A percentile compares a stretch with the other conserved stretches of the same genome.
Conservation (phyloP, 2,329 filamentous ascomycete species). For the Paracoccidioides brasiliensis region DNA sequence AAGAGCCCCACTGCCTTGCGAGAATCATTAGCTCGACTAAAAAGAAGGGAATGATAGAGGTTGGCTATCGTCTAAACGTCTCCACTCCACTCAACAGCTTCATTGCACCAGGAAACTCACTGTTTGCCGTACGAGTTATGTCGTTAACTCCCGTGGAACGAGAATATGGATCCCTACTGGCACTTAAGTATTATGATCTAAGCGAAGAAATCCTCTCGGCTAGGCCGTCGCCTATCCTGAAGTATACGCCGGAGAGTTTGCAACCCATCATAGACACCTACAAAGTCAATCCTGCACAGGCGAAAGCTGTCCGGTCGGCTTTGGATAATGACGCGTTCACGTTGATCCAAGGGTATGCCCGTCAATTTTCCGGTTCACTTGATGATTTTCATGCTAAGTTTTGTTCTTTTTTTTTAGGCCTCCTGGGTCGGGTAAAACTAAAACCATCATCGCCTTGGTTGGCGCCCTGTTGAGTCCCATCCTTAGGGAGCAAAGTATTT, state of each 20-base stretch:
- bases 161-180: slow-evolving; percentile 84
- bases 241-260: slow-evolving; percentile 63
- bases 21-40: slow-evolving; percentile 66
- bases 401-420: slow-evolving; percentile 48
- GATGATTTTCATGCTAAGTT: slow-evolving; percentile 6
- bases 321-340: slow-evolving; percentile 96
- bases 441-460: slow-evolving; percentile 94
- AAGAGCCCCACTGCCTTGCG: slow-evolving; percentile 69
- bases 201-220: slow-evolving; percentile 84
- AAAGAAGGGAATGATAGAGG: slow-evolving; percentile 69
- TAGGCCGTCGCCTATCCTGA: slow-evolving; percentile 76
- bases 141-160: slow-evolving; percentile 91
- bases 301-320: slow-evolving; percentile 80
- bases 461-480: slow-evolving; percentile 62
- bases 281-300: slow-evolving; percentile 74
- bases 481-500: slow-evolving; percentile 38
- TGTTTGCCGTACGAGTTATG: slow-evolving; percentile 71
- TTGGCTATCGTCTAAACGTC: slow-evolving; percentile 72
- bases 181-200: slow-evolving; percentile 87
- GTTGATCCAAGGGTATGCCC: slow-evolving; percentile 69
- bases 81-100: slow-evolving; percentile 48
- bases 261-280: slow-evolving; percentile 61
- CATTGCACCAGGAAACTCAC: slow-evolving; percentile 54
- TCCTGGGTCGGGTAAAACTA: slow-evolving; percentile 94
- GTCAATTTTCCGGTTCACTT: slow-evolving; percentile 5